A percentile compares a stretch with the other conserved stretches of the same genome.
These are phyloP conservation scores for Paecilomyces sp. DNA, from an alignment of 2,329 filamentous ascomycete genomes.

Conservation along the genomic window DNA sequence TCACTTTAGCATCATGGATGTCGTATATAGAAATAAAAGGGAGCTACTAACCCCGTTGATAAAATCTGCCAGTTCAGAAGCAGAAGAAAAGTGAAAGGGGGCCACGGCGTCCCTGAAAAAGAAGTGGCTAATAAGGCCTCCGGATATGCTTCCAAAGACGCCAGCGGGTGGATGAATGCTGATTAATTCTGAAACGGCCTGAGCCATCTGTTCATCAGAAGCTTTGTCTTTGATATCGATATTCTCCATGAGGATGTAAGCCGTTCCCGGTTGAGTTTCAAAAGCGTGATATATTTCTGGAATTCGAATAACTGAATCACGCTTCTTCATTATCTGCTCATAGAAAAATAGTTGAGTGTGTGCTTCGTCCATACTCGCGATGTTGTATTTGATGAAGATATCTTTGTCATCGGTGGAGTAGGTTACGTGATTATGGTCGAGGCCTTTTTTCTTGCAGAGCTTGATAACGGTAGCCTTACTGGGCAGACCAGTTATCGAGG, in stretches of 20 bases:
- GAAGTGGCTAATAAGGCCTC: not conserved
- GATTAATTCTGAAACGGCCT: not conserved
- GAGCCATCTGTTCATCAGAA: not conserved
- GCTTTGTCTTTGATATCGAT: not conserved
- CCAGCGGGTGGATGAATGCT: not conserved
- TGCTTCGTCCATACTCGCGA: constrained; percentile 4
- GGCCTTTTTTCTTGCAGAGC: constrained; percentile 1
- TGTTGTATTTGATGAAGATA: constrained; percentile 6
- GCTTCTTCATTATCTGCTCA: not conserved
- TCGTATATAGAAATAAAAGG: not conserved
- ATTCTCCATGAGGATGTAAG: constrained; percentile 8
- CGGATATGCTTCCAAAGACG: not conserved
- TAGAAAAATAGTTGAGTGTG: constrained; percentile 4
- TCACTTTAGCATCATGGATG: not conserved
- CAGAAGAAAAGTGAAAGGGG: not conserved
- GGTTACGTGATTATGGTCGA: not conserved
- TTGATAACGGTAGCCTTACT: not conserved
- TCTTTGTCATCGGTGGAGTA: constrained; percentile 1
- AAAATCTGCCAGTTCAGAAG: not conserved
- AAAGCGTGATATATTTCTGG: constrained; percentile 7
- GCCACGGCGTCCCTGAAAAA: not conserved
- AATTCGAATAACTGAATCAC: constrained; percentile 2
- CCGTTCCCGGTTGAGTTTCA: not conserved
- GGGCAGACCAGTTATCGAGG: not conserved
- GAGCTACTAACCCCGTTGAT: not conserved